phyloP scores from a whole-genome alignment of 78 protist species.

The Thecamonas trahens region DNA sequence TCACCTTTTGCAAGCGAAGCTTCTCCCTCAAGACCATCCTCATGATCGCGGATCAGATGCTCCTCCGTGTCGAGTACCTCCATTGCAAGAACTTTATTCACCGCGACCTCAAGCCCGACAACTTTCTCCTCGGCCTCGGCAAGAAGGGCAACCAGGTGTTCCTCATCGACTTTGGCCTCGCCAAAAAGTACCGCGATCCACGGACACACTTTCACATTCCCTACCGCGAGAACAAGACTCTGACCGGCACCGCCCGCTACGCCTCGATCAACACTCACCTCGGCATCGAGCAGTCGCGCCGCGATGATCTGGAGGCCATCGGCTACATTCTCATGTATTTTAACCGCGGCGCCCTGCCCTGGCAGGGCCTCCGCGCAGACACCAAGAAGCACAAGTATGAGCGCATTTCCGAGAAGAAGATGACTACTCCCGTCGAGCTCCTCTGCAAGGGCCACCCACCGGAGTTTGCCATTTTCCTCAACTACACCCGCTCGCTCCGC shows the following conservation, averaged over 20 bases:
- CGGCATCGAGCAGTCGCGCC: conserved; percentile 85
- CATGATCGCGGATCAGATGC: conserved; percentile 93
- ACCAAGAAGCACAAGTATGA: conserved; percentile 92
- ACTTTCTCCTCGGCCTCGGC: conserved; percentile 91
- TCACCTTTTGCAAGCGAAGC: conserved; percentile 79
- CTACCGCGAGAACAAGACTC: conserved; percentile 80
- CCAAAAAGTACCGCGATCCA: conserved; percentile 91
- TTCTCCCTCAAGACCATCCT: conserved; percentile 80
- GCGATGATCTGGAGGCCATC: conserved; percentile 91
- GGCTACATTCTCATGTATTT: conserved; percentile 77
- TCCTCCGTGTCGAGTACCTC: conserved; percentile 30
- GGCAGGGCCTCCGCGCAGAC: conserved; percentile 95
- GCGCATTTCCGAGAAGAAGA: conserved; percentile 83
- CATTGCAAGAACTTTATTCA: conserved; percentile 84
- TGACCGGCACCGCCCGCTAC: conserved; percentile 90
- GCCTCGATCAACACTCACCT: conserved; percentile 80
- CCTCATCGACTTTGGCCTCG: conserved; percentile 95
- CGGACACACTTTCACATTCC: conserved; percentile 87
- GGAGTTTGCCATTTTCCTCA: conserved; percentile 53
- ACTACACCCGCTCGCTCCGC: conserved; percentile 46
- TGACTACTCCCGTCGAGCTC: conserved; percentile 69
- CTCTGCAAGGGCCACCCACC: conserved; percentile 69
- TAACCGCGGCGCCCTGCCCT: conserved; percentile 87
- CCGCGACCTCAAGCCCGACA: conserved; percentile 94
- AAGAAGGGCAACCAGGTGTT: conserved; percentile 56